Evolutionary conservation across 805 yeast species (phyloP), one percentile per base, ranked within the genome.

Genomic region (Starmerella roubikii): DNA sequence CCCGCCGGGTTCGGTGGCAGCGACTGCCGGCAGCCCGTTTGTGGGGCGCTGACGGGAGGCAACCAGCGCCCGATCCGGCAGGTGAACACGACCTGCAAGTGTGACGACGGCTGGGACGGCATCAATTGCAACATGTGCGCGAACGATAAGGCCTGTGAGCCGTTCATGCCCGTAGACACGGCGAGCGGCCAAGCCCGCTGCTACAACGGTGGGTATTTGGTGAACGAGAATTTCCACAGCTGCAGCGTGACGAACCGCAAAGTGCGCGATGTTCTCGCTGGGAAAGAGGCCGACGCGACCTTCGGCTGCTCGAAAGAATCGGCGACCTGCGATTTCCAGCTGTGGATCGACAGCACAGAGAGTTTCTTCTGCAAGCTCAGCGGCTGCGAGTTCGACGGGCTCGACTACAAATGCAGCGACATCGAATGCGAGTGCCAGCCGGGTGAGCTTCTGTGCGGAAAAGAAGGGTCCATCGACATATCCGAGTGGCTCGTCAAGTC

Each of bases 281-380:
- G 94, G 0, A 71, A 74, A 57, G 69, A 68, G 37, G 97, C 98
- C 2, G 93, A 88, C 54, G 95, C 83, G 3, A 85, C 95, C 0
- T 88, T 91, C 60, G 72, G 84, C 29, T 91, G 98, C 64, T 76
- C 82, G 54, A 72, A 67, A 50, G 69, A 78, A 1, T 62, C 72
- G 0, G 69, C 61, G 15, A 59, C 58, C 10, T 91, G 98, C 61
- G 76, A 84, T 56, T 84, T 91, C 61, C 97, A 91, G 59, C 84
- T 91, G 55, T 91, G 98, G 98, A 83, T 91, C 47, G 95, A 78
- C 49, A 74, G 84, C 56, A 64, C 68, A 32, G 98, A 91, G 57
- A 78, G 93, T 43, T 91, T 91, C 58, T 91, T 73, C 57, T 91
- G 98, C 64, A 91, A 78, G 34, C 68, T 91, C 48, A 60, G 68